These are phyloP conservation scores for Arthrobotrys pseudoclavata DNA, from an alignment of 2,329 filamentous ascomycete genomes.

Conservation along the genomic window DNA sequence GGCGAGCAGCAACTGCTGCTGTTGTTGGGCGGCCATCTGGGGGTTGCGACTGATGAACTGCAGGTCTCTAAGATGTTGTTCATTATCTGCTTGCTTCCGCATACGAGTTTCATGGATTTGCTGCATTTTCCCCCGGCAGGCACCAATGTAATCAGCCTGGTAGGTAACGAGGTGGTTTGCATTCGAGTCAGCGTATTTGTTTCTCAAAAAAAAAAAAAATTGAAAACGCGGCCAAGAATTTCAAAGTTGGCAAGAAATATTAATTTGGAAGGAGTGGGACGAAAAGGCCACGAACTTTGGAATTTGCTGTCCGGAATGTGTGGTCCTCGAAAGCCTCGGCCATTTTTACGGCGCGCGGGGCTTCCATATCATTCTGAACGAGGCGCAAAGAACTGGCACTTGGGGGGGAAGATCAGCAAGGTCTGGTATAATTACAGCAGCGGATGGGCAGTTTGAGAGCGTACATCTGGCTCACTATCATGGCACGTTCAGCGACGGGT, in stretches of 20 bases:
- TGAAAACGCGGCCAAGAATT: not conserved
- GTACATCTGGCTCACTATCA: constrained; percentile 56
- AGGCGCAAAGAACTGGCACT: constrained; percentile 54
- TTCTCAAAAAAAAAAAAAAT: constrained; percentile 7
- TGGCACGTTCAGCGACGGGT: constrained; percentile 31
- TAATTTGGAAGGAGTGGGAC: not conserved
- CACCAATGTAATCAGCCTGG: constrained; percentile 50
- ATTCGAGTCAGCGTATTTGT: not conserved
- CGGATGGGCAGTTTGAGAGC: not conserved
- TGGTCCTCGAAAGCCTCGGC: constrained; percentile 56
- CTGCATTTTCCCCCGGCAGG: constrained; percentile 46
- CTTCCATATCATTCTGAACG: constrained; percentile 45
- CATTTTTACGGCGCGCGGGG: constrained; percentile 53
- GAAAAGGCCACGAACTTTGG: constrained; percentile 22
- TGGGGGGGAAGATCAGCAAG: constrained; percentile 13
- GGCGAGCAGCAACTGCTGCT: constrained; percentile 48
- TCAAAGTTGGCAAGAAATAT: not conserved
- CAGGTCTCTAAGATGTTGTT: constrained; percentile 43
- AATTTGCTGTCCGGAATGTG: constrained; percentile 38
- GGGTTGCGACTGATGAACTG: constrained; percentile 45
- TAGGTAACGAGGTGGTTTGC: not conserved
- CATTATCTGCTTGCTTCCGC: constrained; percentile 44
- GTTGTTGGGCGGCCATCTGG: constrained; percentile 39
- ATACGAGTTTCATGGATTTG: constrained; percentile 58
- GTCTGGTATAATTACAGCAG: not conserved